Evolutionary conservation across 768 basidiomycete genomes (phyloP).

Genomic region (Suillus cothurnatus): DNA sequence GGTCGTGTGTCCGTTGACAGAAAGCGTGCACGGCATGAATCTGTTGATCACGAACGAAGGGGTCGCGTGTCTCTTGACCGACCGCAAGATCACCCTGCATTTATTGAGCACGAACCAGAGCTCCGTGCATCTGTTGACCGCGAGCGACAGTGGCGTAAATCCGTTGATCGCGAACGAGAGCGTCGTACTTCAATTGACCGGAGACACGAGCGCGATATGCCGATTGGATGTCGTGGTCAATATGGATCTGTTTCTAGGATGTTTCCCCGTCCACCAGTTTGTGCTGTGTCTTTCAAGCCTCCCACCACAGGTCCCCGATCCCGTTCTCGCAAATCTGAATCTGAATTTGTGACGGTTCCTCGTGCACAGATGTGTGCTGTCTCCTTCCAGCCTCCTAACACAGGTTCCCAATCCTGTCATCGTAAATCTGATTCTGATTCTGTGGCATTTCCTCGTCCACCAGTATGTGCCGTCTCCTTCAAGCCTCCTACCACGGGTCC

Average conservation of each 20-base stretch:
- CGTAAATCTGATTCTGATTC: neutral
- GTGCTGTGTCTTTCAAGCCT: constrained; percentile 6
- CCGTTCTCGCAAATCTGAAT: neutral
- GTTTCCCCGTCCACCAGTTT: constrained; percentile 1
- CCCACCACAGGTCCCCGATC: neutral
- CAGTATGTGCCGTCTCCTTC: neutral
- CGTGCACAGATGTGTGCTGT: constrained; percentile 1
- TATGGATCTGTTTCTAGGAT: neutral
- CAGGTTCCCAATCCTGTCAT: neutral
- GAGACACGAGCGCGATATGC: neutral
- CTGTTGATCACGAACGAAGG: neutral
- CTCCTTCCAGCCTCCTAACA: constrained; percentile 4
- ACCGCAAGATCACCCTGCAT: constrained; percentile 4
- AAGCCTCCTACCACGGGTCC: neutral
- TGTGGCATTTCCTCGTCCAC: neutral
- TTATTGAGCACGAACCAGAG: neutral
- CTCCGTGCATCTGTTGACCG: neutral
- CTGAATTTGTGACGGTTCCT: neutral
- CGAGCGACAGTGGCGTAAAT: neutral
- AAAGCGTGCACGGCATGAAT: constrained; percentile 2
- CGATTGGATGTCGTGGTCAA: neutral
- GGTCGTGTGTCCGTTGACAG: neutral
- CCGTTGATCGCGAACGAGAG: neutral
- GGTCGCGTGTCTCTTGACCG: neutral
- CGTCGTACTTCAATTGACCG: neutral